These are phyloP conservation scores for Chytriomyces sp. DNA, from an alignment of 192 early-diverging fungal genomes.

Conservation along the genomic window DNA sequence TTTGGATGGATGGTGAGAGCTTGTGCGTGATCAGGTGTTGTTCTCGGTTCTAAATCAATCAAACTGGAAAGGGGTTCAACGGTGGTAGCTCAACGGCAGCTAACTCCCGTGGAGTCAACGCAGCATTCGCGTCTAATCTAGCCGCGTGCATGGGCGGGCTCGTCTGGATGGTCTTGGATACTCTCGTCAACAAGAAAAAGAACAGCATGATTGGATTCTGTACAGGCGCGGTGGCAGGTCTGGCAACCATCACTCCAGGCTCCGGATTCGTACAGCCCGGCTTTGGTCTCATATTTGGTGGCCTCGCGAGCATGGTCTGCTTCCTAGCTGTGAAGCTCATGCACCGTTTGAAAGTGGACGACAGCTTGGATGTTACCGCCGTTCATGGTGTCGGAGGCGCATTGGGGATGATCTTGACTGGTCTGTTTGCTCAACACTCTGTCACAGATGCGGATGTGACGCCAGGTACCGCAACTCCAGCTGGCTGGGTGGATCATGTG, in stretches of 20 bases:
- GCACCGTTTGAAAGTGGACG: constrained; percentile 70
- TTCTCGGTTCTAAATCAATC: no score
- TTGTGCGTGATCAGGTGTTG: not conserved
- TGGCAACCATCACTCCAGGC: constrained; percentile 81
- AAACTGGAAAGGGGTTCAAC: constrained; percentile 87
- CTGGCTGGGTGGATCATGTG: constrained; percentile 81
- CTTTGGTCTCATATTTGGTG: constrained; percentile 76
- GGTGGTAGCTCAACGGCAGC: constrained; percentile 71
- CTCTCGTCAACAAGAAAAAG: constrained; percentile 59
- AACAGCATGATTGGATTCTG: constrained; percentile 80
- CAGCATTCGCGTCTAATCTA: constrained; percentile 71
- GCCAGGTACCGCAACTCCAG: constrained; percentile 42
- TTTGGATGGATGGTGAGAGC: constrained; percentile 81
- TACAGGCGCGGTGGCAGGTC: constrained; percentile 79
- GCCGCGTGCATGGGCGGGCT: constrained; percentile 66
- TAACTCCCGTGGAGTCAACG: constrained; percentile 69
- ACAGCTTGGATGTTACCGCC: constrained; percentile 49
- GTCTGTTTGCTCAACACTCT: constrained; percentile 82
- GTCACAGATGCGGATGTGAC: constrained; percentile 70
- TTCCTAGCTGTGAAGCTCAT: constrained; percentile 47
- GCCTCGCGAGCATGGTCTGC: constrained; percentile 44
- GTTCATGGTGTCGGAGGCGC: constrained; percentile 67
- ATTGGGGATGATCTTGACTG: constrained; percentile 86
- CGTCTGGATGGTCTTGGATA: constrained; percentile 74
- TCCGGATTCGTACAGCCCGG: constrained; percentile 76